Evolutionary conservation across 768 basidiomycete species (phyloP).

Genomic region (Gloeophyllum trabeum): DNA sequence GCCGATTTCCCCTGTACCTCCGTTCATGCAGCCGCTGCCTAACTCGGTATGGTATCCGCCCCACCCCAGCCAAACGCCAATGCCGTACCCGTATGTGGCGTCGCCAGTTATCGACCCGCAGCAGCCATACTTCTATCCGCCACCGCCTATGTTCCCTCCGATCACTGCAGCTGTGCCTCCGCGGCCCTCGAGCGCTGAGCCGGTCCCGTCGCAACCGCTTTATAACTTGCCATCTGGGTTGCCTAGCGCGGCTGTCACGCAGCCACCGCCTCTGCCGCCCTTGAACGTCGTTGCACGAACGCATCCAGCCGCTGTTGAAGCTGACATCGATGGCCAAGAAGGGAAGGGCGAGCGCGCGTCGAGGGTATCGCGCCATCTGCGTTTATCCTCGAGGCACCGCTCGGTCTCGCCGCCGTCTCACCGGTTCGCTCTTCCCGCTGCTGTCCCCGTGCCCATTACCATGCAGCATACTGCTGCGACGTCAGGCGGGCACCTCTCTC

Average conservation of each 20-base stretch:
- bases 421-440: slow-evolving; percentile 24
- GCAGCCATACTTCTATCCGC: slow-evolving; percentile 21
- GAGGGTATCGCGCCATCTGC: slow-evolving; percentile 48
- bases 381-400: slow-evolving; percentile 41
- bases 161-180: slow-evolving; percentile 18
- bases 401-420: slow-evolving; percentile 56
- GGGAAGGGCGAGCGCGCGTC: slow-evolving; percentile 52
- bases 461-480: too few relatives aligned
- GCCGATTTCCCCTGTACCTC: slow-evolving; percentile 24
- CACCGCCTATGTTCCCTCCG: slow-evolving; percentile 13
- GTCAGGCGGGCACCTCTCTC: slow-evolving; percentile 2
- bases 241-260: slow-evolving; percentile 19
- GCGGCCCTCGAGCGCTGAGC: slow-evolving; percentile 44
- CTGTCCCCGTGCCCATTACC: too few relatives aligned
- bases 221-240: slow-evolving; percentile 23
- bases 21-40: slow-evolving; percentile 34
- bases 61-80: slow-evolving; percentile 17
- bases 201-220: slow-evolving; percentile 20
- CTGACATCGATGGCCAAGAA: too few relatives aligned
- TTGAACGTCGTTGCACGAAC: slow-evolving; percentile 6
- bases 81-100: slow-evolving; percentile 19
- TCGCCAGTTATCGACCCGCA: slow-evolving; percentile 13
- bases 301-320: slow-evolving; percentile 13
- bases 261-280: slow-evolving; percentile 19
- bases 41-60: slow-evolving; percentile 45